These are phyloP conservation scores for Saitoella complicata DNA, from an alignment of 805 yeast genomes.

Conservation along the genomic window DNA sequence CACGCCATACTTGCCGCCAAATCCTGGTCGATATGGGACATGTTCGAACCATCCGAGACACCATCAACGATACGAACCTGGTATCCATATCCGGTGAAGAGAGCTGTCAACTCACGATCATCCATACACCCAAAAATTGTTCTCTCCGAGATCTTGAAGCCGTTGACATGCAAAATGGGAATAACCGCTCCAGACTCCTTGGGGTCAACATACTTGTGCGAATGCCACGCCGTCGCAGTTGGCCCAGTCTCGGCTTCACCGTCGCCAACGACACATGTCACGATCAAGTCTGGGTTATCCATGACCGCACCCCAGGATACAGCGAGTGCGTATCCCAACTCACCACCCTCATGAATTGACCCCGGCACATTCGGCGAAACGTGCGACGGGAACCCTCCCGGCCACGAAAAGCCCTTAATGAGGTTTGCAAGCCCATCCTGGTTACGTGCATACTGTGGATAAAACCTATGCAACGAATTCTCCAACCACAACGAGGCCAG, in stretches of 20 bases:
- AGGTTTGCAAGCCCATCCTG: constrained; percentile 8
- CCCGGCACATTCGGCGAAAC: constrained; percentile 14
- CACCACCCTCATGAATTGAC: constrained; percentile 15
- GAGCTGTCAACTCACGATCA: constrained; percentile 11
- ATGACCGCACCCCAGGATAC: constrained; percentile 13
- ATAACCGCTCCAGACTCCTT: constrained; percentile 14
- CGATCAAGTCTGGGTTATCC: constrained; percentile 13
- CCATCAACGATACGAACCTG: constrained; percentile 12
- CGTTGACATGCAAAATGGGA: constrained; percentile 13
- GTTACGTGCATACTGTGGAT: constrained; percentile 9
- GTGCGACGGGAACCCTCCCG: constrained; percentile 15
- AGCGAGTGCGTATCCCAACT: constrained; percentile 15
- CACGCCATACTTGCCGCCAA: constrained; percentile 13
- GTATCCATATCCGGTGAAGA: constrained; percentile 13
- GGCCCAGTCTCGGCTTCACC: constrained; percentile 16
- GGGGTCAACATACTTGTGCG: constrained; percentile 13
- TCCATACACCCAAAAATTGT: constrained; percentile 13
- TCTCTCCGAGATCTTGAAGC: constrained; percentile 14
- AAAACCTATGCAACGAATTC: constrained; percentile 10
- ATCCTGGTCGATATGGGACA: constrained; percentile 4
- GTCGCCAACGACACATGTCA: constrained; percentile 12
- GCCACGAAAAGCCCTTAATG: constrained; percentile 11
- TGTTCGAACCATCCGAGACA: neutral
- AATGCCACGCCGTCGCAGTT: constrained; percentile 14
- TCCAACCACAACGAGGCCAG: constrained; percentile 14